Conservation (phyloP, 1,284 basidiomycete species). For the Ganoderma lingzhi region DNA sequence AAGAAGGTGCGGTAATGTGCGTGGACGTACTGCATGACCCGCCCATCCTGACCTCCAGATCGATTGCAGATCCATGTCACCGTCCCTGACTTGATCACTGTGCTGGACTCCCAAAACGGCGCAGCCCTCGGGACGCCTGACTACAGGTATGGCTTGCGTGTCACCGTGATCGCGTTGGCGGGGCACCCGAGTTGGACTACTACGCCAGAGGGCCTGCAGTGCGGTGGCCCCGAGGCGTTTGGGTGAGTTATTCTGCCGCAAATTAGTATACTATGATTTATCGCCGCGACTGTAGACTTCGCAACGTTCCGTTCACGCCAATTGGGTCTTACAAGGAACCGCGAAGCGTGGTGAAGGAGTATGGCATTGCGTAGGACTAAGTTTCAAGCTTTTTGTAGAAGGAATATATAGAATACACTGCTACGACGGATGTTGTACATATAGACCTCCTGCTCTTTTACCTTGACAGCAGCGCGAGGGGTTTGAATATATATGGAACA, state of each 20-base stretch:
- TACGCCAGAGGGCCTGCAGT: conserved; percentile 56
- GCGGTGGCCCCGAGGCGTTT: conserved; percentile 55
- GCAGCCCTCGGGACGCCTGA: conserved; percentile 60
- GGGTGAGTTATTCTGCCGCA: conserved; percentile 34
- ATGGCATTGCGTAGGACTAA: not conserved
- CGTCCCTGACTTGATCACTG: conserved; percentile 66
- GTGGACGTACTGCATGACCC: not conserved
- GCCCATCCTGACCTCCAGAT: not conserved
- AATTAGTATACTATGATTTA: not conserved
- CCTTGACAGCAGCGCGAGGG: not conserved
- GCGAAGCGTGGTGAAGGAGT: conserved; percentile 39
- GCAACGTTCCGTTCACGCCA: conserved; percentile 38
- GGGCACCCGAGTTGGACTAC: conserved; percentile 65
- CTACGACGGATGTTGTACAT: conserved; percentile 12
- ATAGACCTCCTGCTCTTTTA: conserved; percentile 7
- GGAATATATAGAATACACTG: conserved; percentile 18
- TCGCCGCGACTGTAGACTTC: conserved; percentile 27
- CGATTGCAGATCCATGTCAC: conserved; percentile 47
- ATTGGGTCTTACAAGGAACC: conserved; percentile 42
- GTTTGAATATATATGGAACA: not conserved
- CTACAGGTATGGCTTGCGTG: conserved; percentile 58
- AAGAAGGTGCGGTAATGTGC: conserved; percentile 35
- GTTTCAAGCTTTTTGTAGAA: not conserved
- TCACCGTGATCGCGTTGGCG: conserved; percentile 63
- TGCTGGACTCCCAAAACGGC: conserved; percentile 63